A percentile compares a stretch with the other conserved stretches of the same genome.
These are phyloP conservation scores for Bipolaris cookei DNA, from an alignment of 2,329 filamentous ascomycete genomes.

Conservation along the genomic window DNA sequence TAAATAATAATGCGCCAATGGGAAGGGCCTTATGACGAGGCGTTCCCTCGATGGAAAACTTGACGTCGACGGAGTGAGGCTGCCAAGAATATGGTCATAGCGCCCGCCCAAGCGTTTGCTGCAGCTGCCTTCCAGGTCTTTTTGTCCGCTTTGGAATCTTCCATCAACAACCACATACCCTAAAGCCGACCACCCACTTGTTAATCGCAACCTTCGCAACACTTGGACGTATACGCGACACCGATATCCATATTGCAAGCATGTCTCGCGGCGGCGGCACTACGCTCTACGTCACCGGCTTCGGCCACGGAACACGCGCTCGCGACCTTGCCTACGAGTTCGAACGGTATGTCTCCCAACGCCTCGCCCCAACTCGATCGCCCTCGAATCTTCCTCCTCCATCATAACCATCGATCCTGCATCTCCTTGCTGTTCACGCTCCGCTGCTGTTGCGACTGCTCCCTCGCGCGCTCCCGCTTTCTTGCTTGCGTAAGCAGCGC, in stretches of 20 bases:
- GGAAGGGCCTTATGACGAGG: neutral
- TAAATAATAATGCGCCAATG: neutral
- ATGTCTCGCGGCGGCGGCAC: conserved; percentile 94
- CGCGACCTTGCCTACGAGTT: conserved; percentile 99
- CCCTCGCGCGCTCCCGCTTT: conserved; percentile 13
- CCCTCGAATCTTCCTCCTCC: conserved; percentile 39
- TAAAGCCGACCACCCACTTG: conserved; percentile 14
- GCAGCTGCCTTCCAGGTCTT: conserved; percentile 16
- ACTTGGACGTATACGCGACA: conserved; percentile 12
- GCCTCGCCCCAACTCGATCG: conserved; percentile 45
- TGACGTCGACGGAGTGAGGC: conserved; percentile 12
- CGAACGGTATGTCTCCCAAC: conserved; percentile 89
- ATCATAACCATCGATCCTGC: conserved; percentile 19
- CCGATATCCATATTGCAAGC: conserved; percentile 26
- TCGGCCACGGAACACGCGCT: conserved; percentile 97
- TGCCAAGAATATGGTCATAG: conserved; percentile 17
- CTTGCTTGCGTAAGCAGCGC: conserved; percentile 17
- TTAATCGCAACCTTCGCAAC: conserved; percentile 21
- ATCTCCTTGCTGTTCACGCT: conserved; percentile 10
- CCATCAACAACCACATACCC: conserved; percentile 23
- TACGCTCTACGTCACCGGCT: conserved; percentile 98
- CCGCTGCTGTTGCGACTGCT: conserved; percentile 3
- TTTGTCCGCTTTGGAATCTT: conserved; percentile 17
- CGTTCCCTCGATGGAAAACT: neutral
- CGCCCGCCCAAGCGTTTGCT: conserved; percentile 17